Evolutionary conservation across 495 filamentous ascomycete genomes (phyloP), one percentile per base, ranked within the genome.

Genomic region (Penicillium alfredii): DNA sequence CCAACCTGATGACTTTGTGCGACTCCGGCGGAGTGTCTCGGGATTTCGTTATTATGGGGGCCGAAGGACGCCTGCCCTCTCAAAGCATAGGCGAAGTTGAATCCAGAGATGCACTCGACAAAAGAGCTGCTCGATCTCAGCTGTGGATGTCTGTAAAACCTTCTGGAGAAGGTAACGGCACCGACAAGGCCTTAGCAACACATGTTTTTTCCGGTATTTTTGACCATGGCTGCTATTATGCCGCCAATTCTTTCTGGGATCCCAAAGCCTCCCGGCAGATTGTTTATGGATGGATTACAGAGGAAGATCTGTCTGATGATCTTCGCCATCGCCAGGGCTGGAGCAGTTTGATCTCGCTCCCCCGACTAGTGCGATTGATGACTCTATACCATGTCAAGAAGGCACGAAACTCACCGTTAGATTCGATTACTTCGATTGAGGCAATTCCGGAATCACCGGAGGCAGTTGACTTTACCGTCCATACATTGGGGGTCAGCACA

Each of bases 41-140:
- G 27, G 66, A 68, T 31, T 73, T 73, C 24, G 47, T 68, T 14
- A 60, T 71, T 6, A 69, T 74, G 66, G 64, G 73, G 8, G 55
- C 61, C 1, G 71, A 79, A 37, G 73, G 74, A 16, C 56, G 55
- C 33, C 35, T 56, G 6, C 47, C 11, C 3, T 17, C 25, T 6
- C 41, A 43, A 13, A 40, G 37, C 6, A 10, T 35, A n/a, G 17
- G 25, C 9, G 14, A 26, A 23, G 10, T 13, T 10, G 26, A 10
- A 4, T 15, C n/a, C 10, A 33, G 20, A 18, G 33, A 43, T 37
- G 52, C 53, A 20, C 46, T 35, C 10, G 27, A 42, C 11, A 50
- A 30, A 45, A 45, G 60, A 30, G 44, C 35, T 17, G 31, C 56
- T 7, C 50, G 64, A 30, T 44, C 42, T 20, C 62, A 61, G 12